These are phyloP conservation scores for Vitis rotundifolia DNA, from an alignment of 164 flowering plant species.

Conservation along the genomic window DNA sequence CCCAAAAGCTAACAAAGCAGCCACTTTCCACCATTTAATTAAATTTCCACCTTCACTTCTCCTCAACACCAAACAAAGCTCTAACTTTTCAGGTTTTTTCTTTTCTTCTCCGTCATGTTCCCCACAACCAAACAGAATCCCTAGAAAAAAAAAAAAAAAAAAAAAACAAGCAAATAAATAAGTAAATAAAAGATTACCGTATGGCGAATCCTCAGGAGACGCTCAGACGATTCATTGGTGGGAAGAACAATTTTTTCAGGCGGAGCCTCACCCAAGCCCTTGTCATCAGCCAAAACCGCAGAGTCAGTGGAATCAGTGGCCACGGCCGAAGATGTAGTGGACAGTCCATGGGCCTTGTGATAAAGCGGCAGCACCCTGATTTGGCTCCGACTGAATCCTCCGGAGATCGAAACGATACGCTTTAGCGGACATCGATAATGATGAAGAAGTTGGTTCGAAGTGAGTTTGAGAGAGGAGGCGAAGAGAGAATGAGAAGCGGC, in stretches of 20 bases:
- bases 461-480: conserved; percentile 15
- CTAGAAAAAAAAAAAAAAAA: neutral
- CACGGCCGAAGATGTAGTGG: conserved; percentile 28
- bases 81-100: neutral
- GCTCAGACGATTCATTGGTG: conserved; percentile 72
- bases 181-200: conserved; percentile 39
- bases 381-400: neutral
- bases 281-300: neutral
- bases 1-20: no score
- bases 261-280: neutral
- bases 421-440: conserved; percentile 3
- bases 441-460: neutral
- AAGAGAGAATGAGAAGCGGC: conserved; percentile 8
- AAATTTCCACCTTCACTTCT: no score
- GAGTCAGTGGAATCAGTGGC: conserved; percentile 35
- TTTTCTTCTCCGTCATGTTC: neutral
- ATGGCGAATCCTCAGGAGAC: conserved; percentile 74
- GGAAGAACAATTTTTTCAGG: conserved; percentile 59
- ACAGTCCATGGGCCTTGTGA: neutral
- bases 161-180: neutral
- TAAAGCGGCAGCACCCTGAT: conserved; percentile 13
- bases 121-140: neutral
- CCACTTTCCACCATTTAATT: no score
- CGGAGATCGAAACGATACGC: conserved; percentile 15
- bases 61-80: no score